phyloP scores from a whole-genome alignment of 2,329 filamentous ascomycete genomes.

The Sporothrix euskadiensis region DNA sequence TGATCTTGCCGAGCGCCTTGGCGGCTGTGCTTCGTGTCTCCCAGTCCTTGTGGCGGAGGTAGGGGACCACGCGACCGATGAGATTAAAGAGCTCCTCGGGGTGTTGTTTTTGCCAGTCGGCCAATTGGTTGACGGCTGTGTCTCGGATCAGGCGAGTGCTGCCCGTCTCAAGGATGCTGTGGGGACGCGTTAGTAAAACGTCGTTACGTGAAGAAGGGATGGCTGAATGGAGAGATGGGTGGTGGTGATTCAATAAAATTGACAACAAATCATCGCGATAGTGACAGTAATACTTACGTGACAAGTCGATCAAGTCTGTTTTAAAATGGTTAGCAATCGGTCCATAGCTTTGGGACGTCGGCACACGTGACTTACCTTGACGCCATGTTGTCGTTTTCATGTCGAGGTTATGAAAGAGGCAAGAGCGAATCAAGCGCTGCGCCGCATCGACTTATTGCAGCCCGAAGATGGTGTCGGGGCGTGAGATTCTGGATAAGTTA shows the following conservation, averaged over 20 bases:
- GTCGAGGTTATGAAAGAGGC: conserved; percentile 33
- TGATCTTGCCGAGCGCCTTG: conserved; percentile 91
- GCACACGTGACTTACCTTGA: conserved; percentile 50
- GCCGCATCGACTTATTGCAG: conserved; percentile 19
- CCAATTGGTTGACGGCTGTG: conserved; percentile 93
- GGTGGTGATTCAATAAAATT: neutral
- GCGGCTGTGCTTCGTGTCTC: conserved; percentile 92
- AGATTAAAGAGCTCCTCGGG: conserved; percentile 97
- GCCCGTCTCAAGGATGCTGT: conserved; percentile 90
- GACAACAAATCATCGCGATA: neutral
- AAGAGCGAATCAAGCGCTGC: conserved; percentile 28
- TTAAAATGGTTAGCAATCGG: conserved; percentile 39
- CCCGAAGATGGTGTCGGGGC: neutral
- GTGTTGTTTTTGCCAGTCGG: conserved; percentile 96
- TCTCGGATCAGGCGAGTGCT: conserved; percentile 95
- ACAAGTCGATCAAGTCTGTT: conserved; percentile 77
- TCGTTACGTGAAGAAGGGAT: neutral
- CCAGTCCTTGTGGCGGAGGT: conserved; percentile 93
- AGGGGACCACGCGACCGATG: conserved; percentile 89
- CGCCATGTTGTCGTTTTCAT: conserved; percentile 52
- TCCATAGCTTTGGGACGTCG: neutral
- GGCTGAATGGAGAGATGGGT: neutral
- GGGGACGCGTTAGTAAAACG: neutral
- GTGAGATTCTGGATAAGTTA: neutral
- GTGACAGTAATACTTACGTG: conserved; percentile 63